Conservation (phyloP, 1,139 yeast genomes). For the Tardiomyces depauwii region DNA sequence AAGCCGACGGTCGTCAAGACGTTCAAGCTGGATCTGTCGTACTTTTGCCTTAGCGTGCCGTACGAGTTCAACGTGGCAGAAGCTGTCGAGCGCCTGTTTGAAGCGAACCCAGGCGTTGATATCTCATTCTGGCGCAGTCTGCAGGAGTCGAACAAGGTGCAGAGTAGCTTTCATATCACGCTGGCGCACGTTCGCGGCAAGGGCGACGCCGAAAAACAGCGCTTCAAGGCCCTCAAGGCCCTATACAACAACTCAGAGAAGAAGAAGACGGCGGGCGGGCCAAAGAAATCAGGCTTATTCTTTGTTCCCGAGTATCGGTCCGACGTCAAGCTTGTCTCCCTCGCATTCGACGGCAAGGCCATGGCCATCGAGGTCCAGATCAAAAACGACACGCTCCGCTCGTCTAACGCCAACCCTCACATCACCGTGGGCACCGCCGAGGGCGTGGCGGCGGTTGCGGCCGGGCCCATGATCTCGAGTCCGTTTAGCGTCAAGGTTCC, state of each 20-base stretch:
- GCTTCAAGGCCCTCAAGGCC: conserved; percentile 24
- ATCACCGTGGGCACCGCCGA: conserved; percentile 62
- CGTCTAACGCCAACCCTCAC: conserved; percentile 46
- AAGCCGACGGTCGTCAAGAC: conserved; percentile 16
- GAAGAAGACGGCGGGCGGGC: conserved; percentile 14
- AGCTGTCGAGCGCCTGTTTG: conserved; percentile 10
- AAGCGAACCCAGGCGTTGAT: conserved; percentile 10
- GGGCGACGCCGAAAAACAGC: conserved; percentile 10
- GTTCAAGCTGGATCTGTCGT: conserved; percentile 8
- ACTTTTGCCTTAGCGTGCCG: conserved; percentile 11
- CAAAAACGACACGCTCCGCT: conserved; percentile 19
- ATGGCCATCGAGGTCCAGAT: conserved; percentile 48
- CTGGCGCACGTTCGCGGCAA: conserved; percentile 40
- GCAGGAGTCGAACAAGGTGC: conserved; percentile 32
- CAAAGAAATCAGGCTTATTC: conserved; percentile 14
- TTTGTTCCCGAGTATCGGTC: conserved; percentile 8
- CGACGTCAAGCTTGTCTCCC: conserved; percentile 31
- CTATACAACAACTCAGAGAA: conserved; percentile 8
- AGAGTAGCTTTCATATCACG: conserved; percentile 64
- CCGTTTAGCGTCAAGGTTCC: not conserved
- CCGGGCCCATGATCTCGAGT: not conserved
- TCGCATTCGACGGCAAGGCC: conserved; percentile 44
- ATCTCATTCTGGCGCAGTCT: conserved; percentile 22
- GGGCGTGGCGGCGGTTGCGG: conserved; percentile 5
- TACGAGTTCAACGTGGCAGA: conserved; percentile 7